phyloP scores from a whole-genome alignment of 176 grass and related monocot species.

The Aegilops bicornis region DNA sequence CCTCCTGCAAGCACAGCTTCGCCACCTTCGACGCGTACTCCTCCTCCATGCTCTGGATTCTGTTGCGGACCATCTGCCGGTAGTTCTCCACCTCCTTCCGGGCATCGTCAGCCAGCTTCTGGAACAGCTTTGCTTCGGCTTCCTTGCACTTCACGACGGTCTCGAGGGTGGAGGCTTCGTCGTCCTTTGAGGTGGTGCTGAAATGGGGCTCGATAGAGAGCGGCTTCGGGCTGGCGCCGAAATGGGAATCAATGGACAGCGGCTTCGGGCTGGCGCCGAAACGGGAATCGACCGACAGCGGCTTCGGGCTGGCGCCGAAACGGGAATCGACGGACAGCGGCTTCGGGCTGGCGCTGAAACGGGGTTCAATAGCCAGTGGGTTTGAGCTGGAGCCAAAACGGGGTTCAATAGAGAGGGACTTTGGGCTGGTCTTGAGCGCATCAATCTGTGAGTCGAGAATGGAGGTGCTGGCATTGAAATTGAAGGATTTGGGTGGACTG shows the following conservation, averaged over 20 bases:
- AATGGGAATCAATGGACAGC: conserved; percentile 45
- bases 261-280: conserved; percentile 1
- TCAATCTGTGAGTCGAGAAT: conserved; percentile 56
- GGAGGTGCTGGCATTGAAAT: conserved; percentile 65
- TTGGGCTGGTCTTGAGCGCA: conserved; percentile 56
- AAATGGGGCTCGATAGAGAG: conserved; percentile 62
- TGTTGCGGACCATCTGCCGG: conserved; percentile 62
- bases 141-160: conserved; percentile 99
- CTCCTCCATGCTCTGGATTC: conserved; percentile 83
- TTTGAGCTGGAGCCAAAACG: conserved; percentile 55
- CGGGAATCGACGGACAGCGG: background rate
- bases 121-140: conserved; percentile 95
- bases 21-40: conserved; percentile 63
- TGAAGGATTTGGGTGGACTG: conserved; percentile 61
- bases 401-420: conserved; percentile 55
- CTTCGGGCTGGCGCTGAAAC: conserved; percentile 44
- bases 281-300: conserved; percentile 46
- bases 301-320: conserved; percentile 51
- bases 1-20: conserved; percentile 72
- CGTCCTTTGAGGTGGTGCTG: conserved; percentile 62
- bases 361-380: conserved; percentile 47
- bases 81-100: conserved; percentile 78
- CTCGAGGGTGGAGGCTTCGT: conserved; percentile 78
- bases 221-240: conserved; percentile 37
- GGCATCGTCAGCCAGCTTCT: conserved; percentile 86